These are phyloP conservation scores for Miamiensis avidus DNA, from an alignment of 169 alveolate species.

Conservation along the genomic window DNA sequence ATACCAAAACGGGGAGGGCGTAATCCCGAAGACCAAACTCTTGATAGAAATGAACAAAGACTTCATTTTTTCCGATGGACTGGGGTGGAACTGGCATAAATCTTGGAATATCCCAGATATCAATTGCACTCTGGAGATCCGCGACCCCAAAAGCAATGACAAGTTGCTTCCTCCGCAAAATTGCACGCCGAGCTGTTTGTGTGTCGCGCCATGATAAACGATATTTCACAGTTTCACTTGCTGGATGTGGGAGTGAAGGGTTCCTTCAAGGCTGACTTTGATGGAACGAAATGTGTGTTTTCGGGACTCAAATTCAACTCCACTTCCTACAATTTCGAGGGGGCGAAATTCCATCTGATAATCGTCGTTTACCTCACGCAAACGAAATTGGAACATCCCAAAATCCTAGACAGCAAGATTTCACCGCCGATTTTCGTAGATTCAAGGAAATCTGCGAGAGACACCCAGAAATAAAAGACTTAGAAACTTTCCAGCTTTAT, in stretches of 20 bases:
- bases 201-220: constrained; percentile 27
- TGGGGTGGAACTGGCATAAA: constrained; percentile 68
- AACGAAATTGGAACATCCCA: constrained; percentile 45
- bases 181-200: constrained; percentile 43
- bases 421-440: constrained; percentile 63
- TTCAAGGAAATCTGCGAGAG: constrained; percentile 56
- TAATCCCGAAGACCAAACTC: constrained; percentile 46
- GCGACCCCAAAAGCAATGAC: constrained; percentile 51
- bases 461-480: constrained; percentile 24
- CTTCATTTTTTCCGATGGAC: constrained; percentile 40
- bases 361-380: constrained; percentile 47
- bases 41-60: constrained; percentile 43
- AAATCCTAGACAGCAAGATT: constrained; percentile 43
- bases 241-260: constrained; percentile 62
- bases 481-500: constrained; percentile 45
- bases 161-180: constrained; percentile 53
- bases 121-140: constrained; percentile 49
- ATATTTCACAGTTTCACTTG: constrained; percentile 28
- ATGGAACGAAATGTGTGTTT: constrained; percentile 48
- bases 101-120: constrained; percentile 67
- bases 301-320: constrained; percentile 59
- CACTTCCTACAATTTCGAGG: constrained; percentile 52
- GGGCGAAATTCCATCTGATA: constrained; percentile 38
- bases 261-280: constrained; percentile 41
- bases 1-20: constrained; percentile 31